Percentiles rank a stretch among this genome's conserved stretches.
Conservation (phyloP, 345 rosid genomes). For the Linum lewisii region DNA sequence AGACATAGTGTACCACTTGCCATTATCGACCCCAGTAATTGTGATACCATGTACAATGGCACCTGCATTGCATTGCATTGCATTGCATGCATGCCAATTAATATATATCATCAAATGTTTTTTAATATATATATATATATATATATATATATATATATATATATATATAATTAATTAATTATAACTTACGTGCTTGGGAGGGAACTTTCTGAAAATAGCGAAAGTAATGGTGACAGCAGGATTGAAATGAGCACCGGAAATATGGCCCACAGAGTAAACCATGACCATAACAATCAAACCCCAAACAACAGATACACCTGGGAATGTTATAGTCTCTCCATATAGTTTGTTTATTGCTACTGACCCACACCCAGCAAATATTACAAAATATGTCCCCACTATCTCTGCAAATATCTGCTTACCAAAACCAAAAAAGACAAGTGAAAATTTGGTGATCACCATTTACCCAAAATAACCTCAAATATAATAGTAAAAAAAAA, state of each 20-base stretch:
- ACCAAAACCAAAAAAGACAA: too few relatives aligned
- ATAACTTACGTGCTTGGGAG: conserved; percentile 31
- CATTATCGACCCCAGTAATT: conserved; percentile 43
- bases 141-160: too few relatives aligned
- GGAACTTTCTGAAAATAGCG: conserved; percentile 47
- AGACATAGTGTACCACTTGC: conserved; percentile 43
- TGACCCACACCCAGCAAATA: conserved; percentile 65
- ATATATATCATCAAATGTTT: too few relatives aligned
- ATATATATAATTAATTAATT: too few relatives aligned
- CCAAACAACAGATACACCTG: conserved; percentile 57
- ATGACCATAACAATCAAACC: conserved; percentile 70
- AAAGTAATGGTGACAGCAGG: conserved; percentile 62
- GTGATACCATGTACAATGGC: conserved; percentile 43
- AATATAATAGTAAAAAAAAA: too few relatives aligned
- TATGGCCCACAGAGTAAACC: conserved; percentile 58
- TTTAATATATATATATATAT: too few relatives aligned
- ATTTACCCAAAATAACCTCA: too few relatives aligned
- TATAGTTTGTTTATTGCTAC: conserved; percentile 58
- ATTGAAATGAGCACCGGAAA: conserved; percentile 81
- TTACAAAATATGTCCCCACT: conserved; percentile 58
- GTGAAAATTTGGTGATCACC: too few relatives aligned
- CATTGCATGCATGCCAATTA: too few relatives aligned
- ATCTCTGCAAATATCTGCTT: conserved; percentile 60
- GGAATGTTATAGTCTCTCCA: conserved; percentile 49
- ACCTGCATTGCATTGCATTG: conserved; percentile 28